Evolutionary conservation across 129 eudicot species (phyloP).

Genomic region (carrot (Daucus carota)): DH1_v3.0 NC_030386.2:23683001-23683500

Average conservation of each 20-base stretch:
- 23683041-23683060: not conserved
- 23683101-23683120: too few relatives aligned
- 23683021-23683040: not conserved
- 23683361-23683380: conserved; percentile 8
- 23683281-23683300: not conserved
- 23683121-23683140: not conserved
- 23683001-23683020: not conserved
- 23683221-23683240: not conserved
- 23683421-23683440: not conserved
- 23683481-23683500: too few relatives aligned
- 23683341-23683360: conserved; percentile 67
- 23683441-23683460: too few relatives aligned
- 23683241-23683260: not conserved
- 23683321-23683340: conserved; percentile 35
- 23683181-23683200: not conserved
- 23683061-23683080: not conserved
- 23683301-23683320: conserved; percentile 35
- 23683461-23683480: too few relatives aligned
- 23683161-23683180: not conserved
- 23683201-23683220: not conserved
- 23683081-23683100: too few relatives aligned
- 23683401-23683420: not conserved
- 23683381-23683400: not conserved
- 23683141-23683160: not conserved
- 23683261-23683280: too few relatives aligned